These are phyloP conservation scores for Leishmania lainsoni DNA, from an alignment of 208 protist genomes.

Conservation along the genomic window DNA sequence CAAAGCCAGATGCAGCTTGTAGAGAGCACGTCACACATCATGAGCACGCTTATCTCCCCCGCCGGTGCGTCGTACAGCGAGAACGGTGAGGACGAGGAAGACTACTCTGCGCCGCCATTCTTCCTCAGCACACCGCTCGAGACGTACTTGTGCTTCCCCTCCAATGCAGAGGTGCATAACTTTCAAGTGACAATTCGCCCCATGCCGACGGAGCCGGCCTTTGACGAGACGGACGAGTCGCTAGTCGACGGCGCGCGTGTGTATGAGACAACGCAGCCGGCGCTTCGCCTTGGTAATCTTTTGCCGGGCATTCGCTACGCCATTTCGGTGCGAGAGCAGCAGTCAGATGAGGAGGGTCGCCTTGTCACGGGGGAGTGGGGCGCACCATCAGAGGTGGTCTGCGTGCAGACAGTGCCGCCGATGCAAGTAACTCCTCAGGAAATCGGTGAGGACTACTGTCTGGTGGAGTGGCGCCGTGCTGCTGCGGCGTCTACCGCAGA, in stretches of 20 bases:
- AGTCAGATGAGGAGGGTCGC: conserved; percentile 58
- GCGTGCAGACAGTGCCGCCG: conserved; percentile 74
- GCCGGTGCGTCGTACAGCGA: neutral
- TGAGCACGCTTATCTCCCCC: conserved; percentile 12
- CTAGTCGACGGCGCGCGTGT: conserved; percentile 81
- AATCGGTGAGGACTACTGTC: conserved; percentile 92
- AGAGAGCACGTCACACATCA: neutral
- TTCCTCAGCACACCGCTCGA: conserved; percentile 10
- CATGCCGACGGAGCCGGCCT: conserved; percentile 61
- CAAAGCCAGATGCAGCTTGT: neutral
- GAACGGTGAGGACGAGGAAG: conserved; percentile 21
- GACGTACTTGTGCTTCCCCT: conserved; percentile 75
- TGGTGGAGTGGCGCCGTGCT: conserved; percentile 78
- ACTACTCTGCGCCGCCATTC: conserved; percentile 14
- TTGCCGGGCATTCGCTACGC: conserved; percentile 81
- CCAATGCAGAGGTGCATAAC: conserved; percentile 75
- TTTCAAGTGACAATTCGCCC: conserved; percentile 88
- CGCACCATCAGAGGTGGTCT: conserved; percentile 47
- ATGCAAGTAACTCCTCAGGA: conserved; percentile 77
- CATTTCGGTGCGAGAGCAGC: conserved; percentile 84
- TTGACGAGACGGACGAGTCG: conserved; percentile 81
- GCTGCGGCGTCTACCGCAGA: neutral
- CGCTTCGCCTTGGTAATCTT: conserved; percentile 82
- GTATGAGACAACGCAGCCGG: conserved; percentile 91
- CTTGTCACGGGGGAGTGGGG: conserved; percentile 65